Base-by-base conservation (phyloP, 805 yeast species). In the Metschnikowia shivogae region DNA sequence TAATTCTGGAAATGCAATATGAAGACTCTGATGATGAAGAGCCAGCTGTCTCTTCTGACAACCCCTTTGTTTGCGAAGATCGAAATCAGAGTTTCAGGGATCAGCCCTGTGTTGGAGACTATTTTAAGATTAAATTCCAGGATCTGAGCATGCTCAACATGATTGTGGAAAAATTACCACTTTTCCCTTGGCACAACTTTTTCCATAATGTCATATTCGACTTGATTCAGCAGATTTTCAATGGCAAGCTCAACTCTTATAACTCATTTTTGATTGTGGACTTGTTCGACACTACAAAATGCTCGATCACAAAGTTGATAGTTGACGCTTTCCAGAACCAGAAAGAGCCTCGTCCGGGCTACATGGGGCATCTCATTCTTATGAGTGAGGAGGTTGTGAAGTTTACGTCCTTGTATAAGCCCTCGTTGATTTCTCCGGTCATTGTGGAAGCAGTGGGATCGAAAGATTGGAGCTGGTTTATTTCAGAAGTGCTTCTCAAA, bases 141-240 rank as follows among this genome's bases (percentile, higher is more conserved):
- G 97, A 93, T 59, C 81, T 80, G 62, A 75, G 77, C 30, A 80
- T 89, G 47, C 73, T 90, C 28, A 68, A 79, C 17, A 76, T 80
- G 19, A 82, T 90, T n/a, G 67, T 89, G 22, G 66, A 76, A 24
- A 81, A 86, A 75, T 88, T 93, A 59, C 82, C 90, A 64, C 70
- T 76, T 49, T 89, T 83, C 64, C 97, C 98, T 6, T 93, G 98
- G 98, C 93, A 93, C 63, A 93, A 93, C 61, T 93, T 93, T 60
- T 77, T 93, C 72, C 99, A 93, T 65, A 93, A 92, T 59, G 99
- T 93, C 46, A 96, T 93, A 7, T 93, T 92, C 72, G 99, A 93
- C 66, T 80, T 93, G 50, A 84, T 93, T 28, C 99, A 93, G 64
- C 99, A 93, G 63, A 81, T 93, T 14, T 78, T 93, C 62, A 89